A percentile compares a stretch with the other conserved stretches of the same genome.
Conservation (phyloP, 1,284 basidiomycete species). For the Leccinum solheimii region DNA sequence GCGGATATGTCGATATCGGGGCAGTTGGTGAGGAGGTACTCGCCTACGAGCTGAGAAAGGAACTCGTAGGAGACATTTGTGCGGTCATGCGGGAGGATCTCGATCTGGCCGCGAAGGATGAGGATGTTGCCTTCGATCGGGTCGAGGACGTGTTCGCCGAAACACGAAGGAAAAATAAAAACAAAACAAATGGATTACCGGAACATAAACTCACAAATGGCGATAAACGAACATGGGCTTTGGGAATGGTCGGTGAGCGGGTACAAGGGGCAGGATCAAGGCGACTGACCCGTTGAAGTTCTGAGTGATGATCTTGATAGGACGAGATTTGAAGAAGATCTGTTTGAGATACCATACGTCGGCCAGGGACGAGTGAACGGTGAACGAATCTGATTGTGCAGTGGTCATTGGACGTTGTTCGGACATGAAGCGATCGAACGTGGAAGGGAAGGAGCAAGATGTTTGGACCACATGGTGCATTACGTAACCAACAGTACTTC, state of each 20-base stretch:
- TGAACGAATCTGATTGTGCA: conserved; percentile 3
- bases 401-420: conserved; percentile 12
- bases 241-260: conserved; percentile 29
- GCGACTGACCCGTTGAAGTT: conserved; percentile 71
- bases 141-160: not conserved
- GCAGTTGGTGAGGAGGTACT: conserved; percentile 69
- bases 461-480: not conserved
- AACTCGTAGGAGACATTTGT: conserved; percentile 80
- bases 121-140: conserved; percentile 71
- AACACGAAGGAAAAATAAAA: not conserved
- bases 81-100: conserved; percentile 64
- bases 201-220: conserved; percentile 60
- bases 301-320: conserved; percentile 74
- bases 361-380: conserved; percentile 42
- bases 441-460: not conserved
- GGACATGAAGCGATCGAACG: conserved; percentile 16
- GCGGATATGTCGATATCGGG: conserved; percentile 74
- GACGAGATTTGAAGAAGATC: conserved; percentile 51
- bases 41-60: conserved; percentile 78
- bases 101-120: conserved; percentile 74
- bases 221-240: conserved; percentile 88
- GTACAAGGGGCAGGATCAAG: not conserved
- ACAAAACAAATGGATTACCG: not conserved
- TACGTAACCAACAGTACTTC: conserved; percentile 2
- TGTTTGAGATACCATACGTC: conserved; percentile 82